phyloP scores from a whole-genome alignment of 2,329 filamentous ascomycete genomes.

The Pseudopyrenochaeta lycopersici region DNA sequence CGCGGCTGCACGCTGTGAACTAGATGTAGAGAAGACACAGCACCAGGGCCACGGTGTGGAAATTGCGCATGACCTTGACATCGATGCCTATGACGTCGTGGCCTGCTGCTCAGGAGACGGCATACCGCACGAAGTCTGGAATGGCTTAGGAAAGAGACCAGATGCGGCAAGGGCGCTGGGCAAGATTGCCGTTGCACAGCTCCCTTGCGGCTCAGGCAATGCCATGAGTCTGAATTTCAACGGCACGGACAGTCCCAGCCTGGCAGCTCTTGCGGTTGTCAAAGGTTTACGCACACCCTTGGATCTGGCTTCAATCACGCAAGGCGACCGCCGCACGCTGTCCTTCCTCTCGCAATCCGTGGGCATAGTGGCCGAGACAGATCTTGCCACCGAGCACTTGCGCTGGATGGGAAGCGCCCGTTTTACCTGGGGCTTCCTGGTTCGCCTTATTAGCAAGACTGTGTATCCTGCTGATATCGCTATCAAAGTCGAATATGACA shows the following conservation, averaged over 20 bases:
- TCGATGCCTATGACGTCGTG: slow-evolving; percentile 83
- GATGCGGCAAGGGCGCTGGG: slow-evolving; percentile 79
- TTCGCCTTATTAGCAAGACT: slow-evolving; percentile 76
- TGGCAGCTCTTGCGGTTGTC: slow-evolving; percentile 83
- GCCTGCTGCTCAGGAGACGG: slow-evolving; percentile 93
- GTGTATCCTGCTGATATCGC: slow-evolving; percentile 90
- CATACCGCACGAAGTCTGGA: slow-evolving; percentile 91
- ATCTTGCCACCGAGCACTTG: slow-evolving; percentile 88
- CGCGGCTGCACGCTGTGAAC: slow-evolving; percentile 77
- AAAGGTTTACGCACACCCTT: slow-evolving; percentile 87
- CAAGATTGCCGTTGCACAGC: slow-evolving; percentile 81
- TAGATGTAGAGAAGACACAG: slow-evolving; percentile 77
- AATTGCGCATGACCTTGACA: slow-evolving; percentile 77
- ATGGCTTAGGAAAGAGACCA: slow-evolving; percentile 79
- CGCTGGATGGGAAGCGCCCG: slow-evolving; percentile 91
- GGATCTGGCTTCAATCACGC: slow-evolving; percentile 88
- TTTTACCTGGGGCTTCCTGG: slow-evolving; percentile 86
- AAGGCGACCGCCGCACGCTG: slow-evolving; percentile 75
- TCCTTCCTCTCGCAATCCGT: slow-evolving; percentile 92
- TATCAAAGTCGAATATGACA: slow-evolving; percentile 80
- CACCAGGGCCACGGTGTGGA: slow-evolving; percentile 80
- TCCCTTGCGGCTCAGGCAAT: slow-evolving; percentile 94
- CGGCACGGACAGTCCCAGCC: slow-evolving; percentile 77
- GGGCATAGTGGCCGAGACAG: slow-evolving; percentile 88
- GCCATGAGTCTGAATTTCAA: slow-evolving; percentile 91